Base-by-base conservation (phyloP, 495 filamentous ascomycete species). In the Filosporella fistucella region DNA sequence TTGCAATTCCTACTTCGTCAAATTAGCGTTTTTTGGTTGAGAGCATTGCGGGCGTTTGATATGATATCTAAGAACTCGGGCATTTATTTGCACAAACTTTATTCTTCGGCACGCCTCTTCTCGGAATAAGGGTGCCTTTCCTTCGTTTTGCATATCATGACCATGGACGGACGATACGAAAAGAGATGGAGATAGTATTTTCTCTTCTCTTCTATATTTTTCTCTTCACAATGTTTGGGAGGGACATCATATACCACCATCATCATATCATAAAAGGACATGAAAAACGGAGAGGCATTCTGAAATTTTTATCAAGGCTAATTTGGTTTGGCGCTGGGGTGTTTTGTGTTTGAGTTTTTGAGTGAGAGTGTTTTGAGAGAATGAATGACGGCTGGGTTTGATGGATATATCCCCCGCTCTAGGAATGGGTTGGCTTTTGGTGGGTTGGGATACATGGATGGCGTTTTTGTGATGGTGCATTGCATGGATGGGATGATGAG, bases 31-130 rank as follows among this genome's bases (percentile, higher is more conserved):
- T 36, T 25, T 37, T 41, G n/a, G n/a, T 35, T 46, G 34, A 18
- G 11, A 18, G 46, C 46, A 49, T 49, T 40, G 37, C 37, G 22
- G 46, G 46, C 46, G 46, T 49, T 42, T n/a, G 23, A 37, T 21
- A 30, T n/a, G 28, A n/a, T 8, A 30, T 30, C 28, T 30, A 8
- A 30, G 8, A 8, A 30, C 6, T 17, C 9, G 38, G 13, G 29
- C 8, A 45, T 23, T 35, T 22, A 12, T 14, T 36, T 48, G 23
- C 22, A 22, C 23, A 48, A 24, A 39, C 18, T 21, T 6, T 23
- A 17, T 26, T 37, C 24, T 36, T 36, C 25, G 2, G 25, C 18
- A 33, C n/a, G 20, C 5, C 7, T 14, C 9, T 10, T 33, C 26
- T 18, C 10, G 35, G 18, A 13, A n/a, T n/a, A n/a, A n/a, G n/a